A percentile compares a stretch with the other conserved stretches of the same genome.
These are phyloP conservation scores for Pleurostoma richardsiae DNA, from an alignment of 2,329 filamentous ascomycete genomes.

Conservation along the genomic window DNA sequence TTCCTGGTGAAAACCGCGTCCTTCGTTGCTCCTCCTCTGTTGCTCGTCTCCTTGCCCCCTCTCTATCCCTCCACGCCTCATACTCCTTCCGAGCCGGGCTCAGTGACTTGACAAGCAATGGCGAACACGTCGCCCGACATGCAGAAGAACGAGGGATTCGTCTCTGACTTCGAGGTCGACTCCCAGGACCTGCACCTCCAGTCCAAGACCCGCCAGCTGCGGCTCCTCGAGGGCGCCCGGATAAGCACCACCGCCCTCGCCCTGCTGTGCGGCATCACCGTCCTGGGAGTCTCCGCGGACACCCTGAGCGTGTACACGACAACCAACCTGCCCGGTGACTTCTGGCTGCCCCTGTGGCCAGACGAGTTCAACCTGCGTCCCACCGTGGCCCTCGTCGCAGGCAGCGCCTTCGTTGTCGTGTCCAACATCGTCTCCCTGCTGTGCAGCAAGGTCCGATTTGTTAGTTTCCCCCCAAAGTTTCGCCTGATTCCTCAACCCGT, in stretches of 20 bases:
- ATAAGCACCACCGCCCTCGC: conserved; percentile 43
- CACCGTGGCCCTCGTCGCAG: conserved; percentile 48
- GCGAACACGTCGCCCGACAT: conserved; percentile 3
- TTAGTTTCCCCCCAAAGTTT: conserved; percentile 25
- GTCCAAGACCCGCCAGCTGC: conserved; percentile 31
- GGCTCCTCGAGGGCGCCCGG: conserved; percentile 36
- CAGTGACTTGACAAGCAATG: not conserved
- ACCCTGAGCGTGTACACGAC: conserved; percentile 49
- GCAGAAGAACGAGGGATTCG: conserved; percentile 16
- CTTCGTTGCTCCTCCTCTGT: not conserved
- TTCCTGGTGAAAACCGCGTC: not conserved
- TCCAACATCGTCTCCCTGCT: conserved; percentile 42
- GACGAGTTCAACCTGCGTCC: conserved; percentile 51
- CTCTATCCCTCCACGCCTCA: not conserved
- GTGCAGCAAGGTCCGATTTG: conserved; percentile 41
- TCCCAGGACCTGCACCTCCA: conserved; percentile 30
- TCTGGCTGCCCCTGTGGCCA: conserved; percentile 53
- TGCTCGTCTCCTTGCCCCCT: conserved; percentile 1
- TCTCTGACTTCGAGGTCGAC: conserved; percentile 46
- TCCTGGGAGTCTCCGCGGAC: conserved; percentile 50
- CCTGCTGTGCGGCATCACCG: conserved; percentile 43
- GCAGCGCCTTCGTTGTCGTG: conserved; percentile 43
- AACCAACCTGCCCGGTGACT: conserved; percentile 43
- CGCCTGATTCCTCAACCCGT: too few species aligned
- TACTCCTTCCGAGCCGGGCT: too few species aligned